phyloP scores from a whole-genome alignment of 1,284 basidiomycete species.

The Meira miltonrushii region DNA sequence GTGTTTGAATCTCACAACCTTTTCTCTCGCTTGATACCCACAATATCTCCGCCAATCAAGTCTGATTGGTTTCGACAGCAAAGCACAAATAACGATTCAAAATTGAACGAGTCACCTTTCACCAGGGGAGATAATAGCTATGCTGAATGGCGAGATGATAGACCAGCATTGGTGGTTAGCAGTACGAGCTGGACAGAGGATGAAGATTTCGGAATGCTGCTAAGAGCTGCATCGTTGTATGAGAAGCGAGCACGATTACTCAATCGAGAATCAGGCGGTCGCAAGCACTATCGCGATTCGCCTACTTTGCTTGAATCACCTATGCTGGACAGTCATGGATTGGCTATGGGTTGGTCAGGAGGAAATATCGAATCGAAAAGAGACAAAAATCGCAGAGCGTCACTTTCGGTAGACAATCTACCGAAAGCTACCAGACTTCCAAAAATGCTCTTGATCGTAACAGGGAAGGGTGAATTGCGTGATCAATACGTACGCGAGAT shows the following conservation, averaged over 20 bases:
- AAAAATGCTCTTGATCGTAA: slow-evolving; percentile 67
- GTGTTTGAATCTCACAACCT: slow-evolving; percentile 21
- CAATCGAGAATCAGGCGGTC: slow-evolving; percentile 2
- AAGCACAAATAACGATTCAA: not conserved
- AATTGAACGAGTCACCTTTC: slow-evolving; percentile 20
- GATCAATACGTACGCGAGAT: slow-evolving; percentile 67
- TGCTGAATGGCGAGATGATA: slow-evolving; percentile 33
- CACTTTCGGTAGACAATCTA: not conserved
- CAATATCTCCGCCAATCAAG: slow-evolving; percentile 15
- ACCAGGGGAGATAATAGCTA: slow-evolving; percentile 12
- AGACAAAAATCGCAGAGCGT: slow-evolving; percentile 4
- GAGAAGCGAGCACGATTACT: slow-evolving; percentile 58
- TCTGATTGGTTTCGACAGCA: slow-evolving; percentile 13
- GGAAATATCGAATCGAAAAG: slow-evolving; percentile 1
- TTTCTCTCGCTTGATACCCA: slow-evolving; percentile 15
- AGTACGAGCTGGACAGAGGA: slow-evolving; percentile 97
- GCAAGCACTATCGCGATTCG: not conserved
- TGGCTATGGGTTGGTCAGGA: not conserved
- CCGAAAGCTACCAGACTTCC: slow-evolving; percentile 22
- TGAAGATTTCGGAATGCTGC: slow-evolving; percentile 82
- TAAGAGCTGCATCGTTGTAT: slow-evolving; percentile 57
- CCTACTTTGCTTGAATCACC: slow-evolving; percentile 9
- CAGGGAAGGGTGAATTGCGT: slow-evolving; percentile 81
- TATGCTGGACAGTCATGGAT: not conserved
- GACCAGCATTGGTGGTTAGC: slow-evolving; percentile 81